These are phyloP conservation scores for Neurospora africana DNA, from an alignment of 495 filamentous ascomycete species.

Conservation along the genomic window DNA sequence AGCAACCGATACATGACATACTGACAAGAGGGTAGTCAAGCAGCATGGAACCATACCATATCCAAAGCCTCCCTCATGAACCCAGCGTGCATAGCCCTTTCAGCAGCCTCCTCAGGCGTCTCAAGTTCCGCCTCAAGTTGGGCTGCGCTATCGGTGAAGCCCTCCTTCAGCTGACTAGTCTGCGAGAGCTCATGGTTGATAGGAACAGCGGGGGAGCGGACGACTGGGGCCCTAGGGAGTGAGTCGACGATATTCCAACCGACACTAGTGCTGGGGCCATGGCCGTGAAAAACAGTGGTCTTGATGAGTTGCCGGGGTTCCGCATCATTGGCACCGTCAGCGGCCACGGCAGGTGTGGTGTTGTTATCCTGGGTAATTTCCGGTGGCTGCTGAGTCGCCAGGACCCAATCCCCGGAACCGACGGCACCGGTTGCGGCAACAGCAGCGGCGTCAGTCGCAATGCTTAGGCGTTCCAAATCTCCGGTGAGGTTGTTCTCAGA, in stretches of 20 bases:
- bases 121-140: conserved; percentile 6
- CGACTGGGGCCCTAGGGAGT: conserved; percentile 1
- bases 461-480: not conserved
- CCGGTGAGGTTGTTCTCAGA: conserved; percentile 2
- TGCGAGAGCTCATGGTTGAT: conserved; percentile 13
- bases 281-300: not conserved
- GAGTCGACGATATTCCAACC: not conserved
- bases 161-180: conserved; percentile 19
- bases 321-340: not conserved
- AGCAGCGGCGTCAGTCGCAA: not conserved
- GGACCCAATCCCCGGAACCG: not conserved
- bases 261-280: not conserved
- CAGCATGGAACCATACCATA: conserved; percentile 42
- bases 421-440: not conserved
- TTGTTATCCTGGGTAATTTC: not conserved
- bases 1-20: not conserved
- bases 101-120: conserved; percentile 21
- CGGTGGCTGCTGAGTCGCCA: not conserved
- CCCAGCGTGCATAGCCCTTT: conserved; percentile 35
- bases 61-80: conserved; percentile 63
- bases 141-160: not conserved
- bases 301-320: not conserved
- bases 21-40: not conserved
- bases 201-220: conserved; percentile 9
- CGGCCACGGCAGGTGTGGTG: not conserved